Evolutionary conservation across 2,329 filamentous ascomycete genomes (phyloP), one percentile per base, ranked within the genome.

Genomic region (Calonectria pteridis): DNA sequence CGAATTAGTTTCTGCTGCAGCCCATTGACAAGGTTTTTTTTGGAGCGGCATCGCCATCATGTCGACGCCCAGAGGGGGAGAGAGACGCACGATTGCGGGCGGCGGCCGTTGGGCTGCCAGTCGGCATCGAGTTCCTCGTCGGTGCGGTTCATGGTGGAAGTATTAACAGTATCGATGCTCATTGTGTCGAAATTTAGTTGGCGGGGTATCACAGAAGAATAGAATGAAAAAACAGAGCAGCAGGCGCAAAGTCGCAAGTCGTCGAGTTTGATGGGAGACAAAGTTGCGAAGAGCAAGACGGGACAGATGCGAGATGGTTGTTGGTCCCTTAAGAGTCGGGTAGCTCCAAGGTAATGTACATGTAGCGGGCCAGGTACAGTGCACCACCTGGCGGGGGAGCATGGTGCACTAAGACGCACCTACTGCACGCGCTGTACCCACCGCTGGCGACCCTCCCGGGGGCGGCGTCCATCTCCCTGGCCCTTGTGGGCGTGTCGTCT

Each of bases 41-140:
- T 29, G 40, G 18, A 40, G 33, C 65, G n/a, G 46, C 35, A 49
- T 46, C 50, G 37, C 20, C 6, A 62, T 46, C 13, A 55, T 69
- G 66, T 58, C 31, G 31, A 40, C 23, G 88, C 9, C 18, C 18
- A 77, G 89, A 91, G 77, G 89, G 89, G 84, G 76, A 72, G 76
- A 76, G 71, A 76, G 71, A 91, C 94, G 84, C 89, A 97, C 94
- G 95, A 97, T 87, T 96, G 94, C 77, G 95, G 95, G 77, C 95
- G 93, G 81, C 90, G 90, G 82, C 90, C 91, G 83, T 88, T 96
- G 79, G 94, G 93, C 90, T 95, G 92, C 94, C 94, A 96, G 86
- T 94, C 92, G 82, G 90, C 90, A 83, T 95, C 92, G 82, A 94
- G 90, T 83, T 94, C 93, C 77, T 90, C 90, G 86, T 94, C 93